A percentile compares a stretch with the other conserved stretches of the same genome.
phyloP scores from a whole-genome alignment of 2,329 filamentous ascomycete genomes.

The Lasiodiplodia hormozganensis region DNA sequence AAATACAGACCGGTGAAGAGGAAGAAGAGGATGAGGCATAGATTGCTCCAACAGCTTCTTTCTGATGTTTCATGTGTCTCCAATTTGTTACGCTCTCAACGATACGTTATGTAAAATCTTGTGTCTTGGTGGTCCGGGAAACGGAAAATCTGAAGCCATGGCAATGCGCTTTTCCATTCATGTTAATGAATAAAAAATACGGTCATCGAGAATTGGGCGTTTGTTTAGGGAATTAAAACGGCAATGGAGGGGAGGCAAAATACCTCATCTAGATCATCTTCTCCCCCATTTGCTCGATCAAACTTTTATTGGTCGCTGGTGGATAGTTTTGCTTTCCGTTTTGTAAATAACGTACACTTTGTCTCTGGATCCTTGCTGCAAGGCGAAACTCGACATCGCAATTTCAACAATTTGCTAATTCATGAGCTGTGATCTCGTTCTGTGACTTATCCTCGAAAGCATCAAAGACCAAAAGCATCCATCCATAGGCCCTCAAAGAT shows the following conservation, averaged over 20 bases:
- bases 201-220: slow-evolving; percentile 21
- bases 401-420: slow-evolving; percentile 25
- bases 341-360: slow-evolving; percentile 13
- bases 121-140: slow-evolving; percentile 2
- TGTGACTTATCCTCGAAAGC: not conserved
- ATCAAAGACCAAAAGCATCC: too few relatives aligned
- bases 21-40: slow-evolving; percentile 52
- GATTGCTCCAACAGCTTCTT: not conserved
- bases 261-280: slow-evolving; percentile 4
- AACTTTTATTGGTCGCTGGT: not conserved
- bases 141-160: not conserved
- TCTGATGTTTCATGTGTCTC: not conserved
- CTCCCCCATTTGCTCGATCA: slow-evolving; percentile 1
- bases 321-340: not conserved
- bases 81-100: slow-evolving; percentile 12
- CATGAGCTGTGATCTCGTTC: not conserved
- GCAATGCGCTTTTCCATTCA: slow-evolving; percentile 9
- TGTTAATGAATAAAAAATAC: slow-evolving; percentile 10
- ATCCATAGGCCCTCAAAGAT: not conserved
- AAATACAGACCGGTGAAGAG: slow-evolving; percentile 52
- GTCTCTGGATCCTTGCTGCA: not conserved
- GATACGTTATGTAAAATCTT: slow-evolving; percentile 13
- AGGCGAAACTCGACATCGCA: not conserved
- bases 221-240: not conserved
- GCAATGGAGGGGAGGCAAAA: not conserved